These are phyloP conservation scores for Parachaetomium inaequale DNA, from an alignment of 495 filamentous ascomycete genomes.

Conservation along the genomic window DNA sequence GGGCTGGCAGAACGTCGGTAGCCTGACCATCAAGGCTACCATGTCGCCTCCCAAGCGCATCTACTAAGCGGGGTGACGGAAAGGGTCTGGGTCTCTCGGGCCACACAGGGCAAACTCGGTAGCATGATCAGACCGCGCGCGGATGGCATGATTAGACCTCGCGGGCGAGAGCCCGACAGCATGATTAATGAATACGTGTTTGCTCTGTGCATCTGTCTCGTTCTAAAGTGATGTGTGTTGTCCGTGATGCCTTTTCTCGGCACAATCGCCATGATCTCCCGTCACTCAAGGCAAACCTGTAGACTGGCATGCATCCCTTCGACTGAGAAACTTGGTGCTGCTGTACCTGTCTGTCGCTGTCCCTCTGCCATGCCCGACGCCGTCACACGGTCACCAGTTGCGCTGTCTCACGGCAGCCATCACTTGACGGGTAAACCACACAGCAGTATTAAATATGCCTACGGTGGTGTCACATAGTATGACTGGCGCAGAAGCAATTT, in stretches of 20 bases:
- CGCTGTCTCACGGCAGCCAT: too few species aligned
- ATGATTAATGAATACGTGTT: slow-evolving; percentile 1
- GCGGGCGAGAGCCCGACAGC: neutral
- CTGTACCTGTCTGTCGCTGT: too few species aligned
- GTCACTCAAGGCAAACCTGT: too few species aligned
- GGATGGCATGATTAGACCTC: neutral
- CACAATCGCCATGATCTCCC: too few species aligned
- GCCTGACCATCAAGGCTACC: slow-evolving; percentile 97
- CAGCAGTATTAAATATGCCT: too few species aligned
- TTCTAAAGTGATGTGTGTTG: neutral
- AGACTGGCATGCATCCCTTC: too few species aligned
- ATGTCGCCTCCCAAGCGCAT: slow-evolving; percentile 97
- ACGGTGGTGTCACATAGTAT: too few species aligned
- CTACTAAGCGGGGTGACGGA: slow-evolving; percentile 58
- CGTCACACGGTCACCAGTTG: too few species aligned
- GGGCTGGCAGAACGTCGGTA: slow-evolving; percentile 99
- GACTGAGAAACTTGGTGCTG: too few species aligned
- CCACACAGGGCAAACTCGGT: neutral
- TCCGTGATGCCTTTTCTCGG: neutral
- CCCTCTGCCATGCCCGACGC: too few species aligned
- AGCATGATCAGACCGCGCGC: neutral
- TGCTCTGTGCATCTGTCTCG: neutral
- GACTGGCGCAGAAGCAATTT: too few species aligned
- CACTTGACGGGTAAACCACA: too few species aligned
- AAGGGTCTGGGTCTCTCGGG: neutral